These are phyloP conservation scores for Calonectria pseudoreteaudii DNA, from an alignment of 2,329 filamentous ascomycete genomes.

Conservation along the genomic window DNA sequence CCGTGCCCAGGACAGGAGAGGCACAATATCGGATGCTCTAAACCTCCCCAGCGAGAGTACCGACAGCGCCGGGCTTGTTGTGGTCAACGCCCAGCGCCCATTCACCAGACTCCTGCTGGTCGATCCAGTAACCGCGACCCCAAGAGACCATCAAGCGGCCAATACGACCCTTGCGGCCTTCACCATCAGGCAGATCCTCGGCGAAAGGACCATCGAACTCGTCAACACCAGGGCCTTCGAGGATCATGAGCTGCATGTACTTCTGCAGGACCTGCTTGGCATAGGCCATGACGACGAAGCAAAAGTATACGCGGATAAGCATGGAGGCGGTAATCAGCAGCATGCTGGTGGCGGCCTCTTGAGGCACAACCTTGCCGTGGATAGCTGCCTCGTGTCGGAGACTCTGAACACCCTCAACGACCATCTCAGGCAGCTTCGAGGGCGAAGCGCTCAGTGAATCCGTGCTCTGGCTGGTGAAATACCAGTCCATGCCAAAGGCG, in stretches of 20 bases:
- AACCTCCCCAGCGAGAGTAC: slow-evolving; percentile 50
- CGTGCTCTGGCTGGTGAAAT: slow-evolving; percentile 72
- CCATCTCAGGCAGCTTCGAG: slow-evolving; percentile 41
- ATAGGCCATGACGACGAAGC: slow-evolving; percentile 85
- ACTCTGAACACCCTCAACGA: slow-evolving; percentile 49
- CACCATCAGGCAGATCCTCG: slow-evolving; percentile 75
- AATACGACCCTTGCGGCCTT: slow-evolving; percentile 82
- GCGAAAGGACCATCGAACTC: slow-evolving; percentile 76
- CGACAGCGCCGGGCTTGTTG: slow-evolving; percentile 65
- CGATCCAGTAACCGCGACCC: slow-evolving; percentile 85
- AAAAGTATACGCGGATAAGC: slow-evolving; percentile 83
- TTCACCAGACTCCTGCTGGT: slow-evolving; percentile 72
- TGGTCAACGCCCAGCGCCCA: slow-evolving; percentile 74
- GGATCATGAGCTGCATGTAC: slow-evolving; percentile 62
- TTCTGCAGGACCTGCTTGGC: slow-evolving; percentile 81
- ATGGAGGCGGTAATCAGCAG: slow-evolving; percentile 80
- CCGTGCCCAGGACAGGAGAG: slow-evolving; percentile 15
- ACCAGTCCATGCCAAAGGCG: slow-evolving; percentile 88
- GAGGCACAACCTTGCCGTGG: slow-evolving; percentile 56
- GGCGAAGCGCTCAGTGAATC: slow-evolving; percentile 47
- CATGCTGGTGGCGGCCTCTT: slow-evolving; percentile 79
- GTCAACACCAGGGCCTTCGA: slow-evolving; percentile 61
- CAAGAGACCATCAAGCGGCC: slow-evolving; percentile 83
- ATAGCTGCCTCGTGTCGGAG: slow-evolving; percentile 48
- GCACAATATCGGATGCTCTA: slow-evolving; percentile 33